Percentiles rank a stretch among this genome's conserved stretches.
Evolutionary conservation across 306 rosid genomes (phyloP).

Genomic region (Castanea mollissima): DNA sequence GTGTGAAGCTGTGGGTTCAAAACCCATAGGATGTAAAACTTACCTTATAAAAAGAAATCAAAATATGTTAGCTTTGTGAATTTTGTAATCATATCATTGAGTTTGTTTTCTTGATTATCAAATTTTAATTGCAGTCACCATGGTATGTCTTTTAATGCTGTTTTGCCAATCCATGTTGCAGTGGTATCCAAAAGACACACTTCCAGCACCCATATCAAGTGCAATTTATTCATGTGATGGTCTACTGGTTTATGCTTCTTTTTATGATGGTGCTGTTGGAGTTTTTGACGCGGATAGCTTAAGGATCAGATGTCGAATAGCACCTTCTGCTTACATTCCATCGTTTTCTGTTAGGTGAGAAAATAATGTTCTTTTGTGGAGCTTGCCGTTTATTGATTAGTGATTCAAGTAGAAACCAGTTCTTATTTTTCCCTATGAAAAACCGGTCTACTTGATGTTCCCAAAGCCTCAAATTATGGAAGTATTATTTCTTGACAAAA

Average conservation of each 20-base stretch:
- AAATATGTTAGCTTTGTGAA: neutral
- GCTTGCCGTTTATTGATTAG: neutral
- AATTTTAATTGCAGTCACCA: neutral
- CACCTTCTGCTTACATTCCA: conserved; percentile 40
- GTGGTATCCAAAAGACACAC: conserved; percentile 44
- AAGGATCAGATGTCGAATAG: conserved; percentile 40
- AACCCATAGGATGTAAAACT: no score
- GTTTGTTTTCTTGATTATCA: neutral
- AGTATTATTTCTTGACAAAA: neutral
- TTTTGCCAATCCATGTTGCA: conserved; percentile 7
- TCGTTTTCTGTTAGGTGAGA: conserved; percentile 37
- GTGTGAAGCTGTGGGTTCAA: no score
- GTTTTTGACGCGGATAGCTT: conserved; percentile 42
- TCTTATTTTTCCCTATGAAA: neutral
- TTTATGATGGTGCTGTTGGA: conserved; percentile 41
- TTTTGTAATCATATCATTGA: neutral
- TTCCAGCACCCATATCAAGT: conserved; percentile 37
- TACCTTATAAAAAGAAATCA: no score
- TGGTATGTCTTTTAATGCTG: neutral
- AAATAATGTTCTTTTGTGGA: neutral
- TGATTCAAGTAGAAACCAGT: neutral
- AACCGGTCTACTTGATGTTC: neutral
- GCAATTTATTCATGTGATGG: conserved; percentile 50
- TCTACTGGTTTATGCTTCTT: conserved; percentile 29
- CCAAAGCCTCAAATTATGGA: neutral